phyloP scores from a whole-genome alignment of 1,284 basidiomycete species.

The Boletellus deceptivus region DNA sequence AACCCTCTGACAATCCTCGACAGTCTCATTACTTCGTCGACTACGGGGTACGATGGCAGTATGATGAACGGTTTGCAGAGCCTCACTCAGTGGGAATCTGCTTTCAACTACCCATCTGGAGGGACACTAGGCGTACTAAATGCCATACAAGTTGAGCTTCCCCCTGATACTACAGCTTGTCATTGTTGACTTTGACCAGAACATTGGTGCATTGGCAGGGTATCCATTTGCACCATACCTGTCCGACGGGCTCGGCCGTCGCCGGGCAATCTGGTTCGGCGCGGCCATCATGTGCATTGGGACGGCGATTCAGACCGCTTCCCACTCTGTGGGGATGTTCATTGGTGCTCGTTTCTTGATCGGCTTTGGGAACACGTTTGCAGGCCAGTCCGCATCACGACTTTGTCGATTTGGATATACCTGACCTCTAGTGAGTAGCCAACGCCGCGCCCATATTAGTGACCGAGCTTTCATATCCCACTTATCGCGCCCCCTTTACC shows the following conservation, averaged over 20 bases:
- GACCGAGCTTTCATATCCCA: conserved; percentile 75
- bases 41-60: conserved; percentile 74
- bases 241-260: conserved; percentile 67
- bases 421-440: conserved; percentile 30
- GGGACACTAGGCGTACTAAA: conserved; percentile 68
- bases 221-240: conserved; percentile 73
- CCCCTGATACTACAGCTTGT: conserved; percentile 10
- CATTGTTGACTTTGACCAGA: conserved; percentile 38
- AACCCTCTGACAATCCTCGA: conserved; percentile 1
- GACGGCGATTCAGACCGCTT: conserved; percentile 67
- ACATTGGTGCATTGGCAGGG: conserved; percentile 63
- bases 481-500: conserved; percentile 70
- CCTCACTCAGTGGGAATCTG: conserved; percentile 56
- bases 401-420: neutral
- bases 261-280: conserved; percentile 60
- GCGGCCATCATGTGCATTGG: conserved; percentile 63
- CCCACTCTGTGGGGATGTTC: conserved; percentile 77
- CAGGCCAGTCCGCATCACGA: conserved; percentile 37
- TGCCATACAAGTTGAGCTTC: conserved; percentile 60
- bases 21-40: conserved; percentile 73
- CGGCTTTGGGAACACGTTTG: conserved; percentile 78
- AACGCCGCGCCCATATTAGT: conserved; percentile 74
- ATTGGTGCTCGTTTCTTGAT: conserved; percentile 79
- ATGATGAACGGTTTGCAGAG: conserved; percentile 79
- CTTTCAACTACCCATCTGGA: conserved; percentile 55